phyloP scores from a whole-genome alignment of 257 asterid genomes.

The Gentiana straminea region DNA sequence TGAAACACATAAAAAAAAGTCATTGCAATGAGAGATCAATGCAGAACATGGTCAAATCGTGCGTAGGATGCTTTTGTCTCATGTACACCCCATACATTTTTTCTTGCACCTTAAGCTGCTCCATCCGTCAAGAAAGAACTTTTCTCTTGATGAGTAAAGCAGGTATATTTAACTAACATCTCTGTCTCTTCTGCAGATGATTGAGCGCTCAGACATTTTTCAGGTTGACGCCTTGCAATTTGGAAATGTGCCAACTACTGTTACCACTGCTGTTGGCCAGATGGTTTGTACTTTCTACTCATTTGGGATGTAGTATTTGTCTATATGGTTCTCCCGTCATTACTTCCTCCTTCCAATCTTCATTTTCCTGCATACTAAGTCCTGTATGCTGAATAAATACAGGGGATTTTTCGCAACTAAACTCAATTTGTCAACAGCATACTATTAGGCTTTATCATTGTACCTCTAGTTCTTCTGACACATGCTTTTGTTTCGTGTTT shows the following conservation, averaged over 20 bases:
- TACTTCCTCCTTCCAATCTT: too few relatives aligned
- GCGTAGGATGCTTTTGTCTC: not conserved
- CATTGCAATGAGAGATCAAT: too few relatives aligned
- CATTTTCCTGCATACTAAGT: too few relatives aligned
- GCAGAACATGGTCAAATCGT: not conserved
- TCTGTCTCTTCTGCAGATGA: conserved; percentile 37
- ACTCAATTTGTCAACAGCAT: too few relatives aligned
- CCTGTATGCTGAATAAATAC: too few relatives aligned
- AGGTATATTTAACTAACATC: not conserved
- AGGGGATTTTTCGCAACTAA: too few relatives aligned
- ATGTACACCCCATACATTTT: not conserved
- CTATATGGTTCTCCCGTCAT: too few relatives aligned
- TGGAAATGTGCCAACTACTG: conserved; percentile 40
- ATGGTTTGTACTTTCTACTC: conserved; percentile 40
- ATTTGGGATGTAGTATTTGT: not conserved
- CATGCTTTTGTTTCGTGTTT: too few relatives aligned
- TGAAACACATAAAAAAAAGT: too few relatives aligned
- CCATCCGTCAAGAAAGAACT: not conserved
- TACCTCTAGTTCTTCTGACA: too few relatives aligned
- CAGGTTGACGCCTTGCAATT: conserved; percentile 47
- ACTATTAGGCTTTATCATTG: too few relatives aligned
- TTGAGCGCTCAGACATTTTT: conserved; percentile 65
- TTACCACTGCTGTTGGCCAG: conserved; percentile 79
- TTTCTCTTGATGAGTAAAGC: not conserved
- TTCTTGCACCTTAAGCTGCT: not conserved